Evolutionary conservation across 208 protist species (phyloP), one percentile per base, ranked within the genome.

Genomic region (Leishmania tropica): DNA sequence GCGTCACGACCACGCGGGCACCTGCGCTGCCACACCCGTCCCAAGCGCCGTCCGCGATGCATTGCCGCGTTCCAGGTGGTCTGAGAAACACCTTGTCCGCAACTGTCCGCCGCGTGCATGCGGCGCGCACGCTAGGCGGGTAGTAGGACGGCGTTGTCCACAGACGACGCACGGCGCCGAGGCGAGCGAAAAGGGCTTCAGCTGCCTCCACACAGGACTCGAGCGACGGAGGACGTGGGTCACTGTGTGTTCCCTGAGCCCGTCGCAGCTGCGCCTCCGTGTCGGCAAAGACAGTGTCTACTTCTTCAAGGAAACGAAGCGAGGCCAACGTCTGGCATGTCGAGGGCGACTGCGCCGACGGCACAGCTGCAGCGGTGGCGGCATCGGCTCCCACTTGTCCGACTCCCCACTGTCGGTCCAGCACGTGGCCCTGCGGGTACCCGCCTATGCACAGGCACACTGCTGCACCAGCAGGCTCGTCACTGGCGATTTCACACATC

Each of bases 1-100:
- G 89, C 21, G 89, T 89, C 56, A 92, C 74, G 1, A 92, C 79
- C 54, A 85, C 81, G 19, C 31, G 54, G 0, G 84, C 84, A 2
- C 75, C 75, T 37, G 47, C 73, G 3, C 15, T 24, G 60, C 31
- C n/a, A 19, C n/a, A 67, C 19, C 7, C 28, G 60, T 40, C 60
- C 60, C n/a, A 40, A 31, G n/a, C n/a, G 24, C 60, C n/a, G 64
- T 19, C 54, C 3, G 37, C 58, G 75, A 76, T 3, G 72, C 51
- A 17, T 60, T 60, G 47, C n/a, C 17, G 48, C 17, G 45, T 60
- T 54, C 17, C 72, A 15, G 72, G 31, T 60, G 47, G 72, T 3
- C 48, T 7, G 15, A 62, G 72, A 45, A 58, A 56, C 53, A 35
- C 75, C 53, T 78, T 78, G 37, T 48, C n/a, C 24, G 37, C 35